Evolutionary conservation across 345 rosid genomes (phyloP).

Genomic region (Populus simonii): DNA sequence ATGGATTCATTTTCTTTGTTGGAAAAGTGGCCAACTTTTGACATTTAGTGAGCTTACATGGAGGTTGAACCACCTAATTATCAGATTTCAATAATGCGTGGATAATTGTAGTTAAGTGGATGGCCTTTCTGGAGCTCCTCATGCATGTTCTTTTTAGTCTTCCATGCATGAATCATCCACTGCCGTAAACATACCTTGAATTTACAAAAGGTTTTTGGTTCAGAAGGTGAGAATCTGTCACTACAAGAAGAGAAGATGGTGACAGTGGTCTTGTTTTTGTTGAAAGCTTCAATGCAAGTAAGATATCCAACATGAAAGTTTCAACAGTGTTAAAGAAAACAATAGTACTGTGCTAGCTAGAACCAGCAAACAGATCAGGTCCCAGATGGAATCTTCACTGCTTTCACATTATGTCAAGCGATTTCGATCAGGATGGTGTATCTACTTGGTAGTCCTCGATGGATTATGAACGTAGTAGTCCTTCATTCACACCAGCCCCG

Average conservation of each 20-base stretch:
- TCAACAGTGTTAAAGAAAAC: constrained; percentile 21
- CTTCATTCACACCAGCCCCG: not conserved
- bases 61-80: not conserved
- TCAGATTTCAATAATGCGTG: constrained; percentile 1
- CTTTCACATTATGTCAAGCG: not conserved
- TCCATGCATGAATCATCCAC: not conserved
- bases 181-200: constrained; percentile 15
- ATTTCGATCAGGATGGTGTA: constrained; percentile 15
- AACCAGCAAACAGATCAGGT: not conserved
- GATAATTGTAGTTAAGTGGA: not conserved
- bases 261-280: constrained; percentile 16
- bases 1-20: not conserved
- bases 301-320: not conserved
- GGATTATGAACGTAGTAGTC: not conserved
- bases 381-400: not conserved
- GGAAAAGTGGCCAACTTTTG: not conserved
- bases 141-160: not conserved
- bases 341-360: not conserved
- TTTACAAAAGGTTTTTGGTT: not conserved
- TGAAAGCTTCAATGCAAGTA: constrained; percentile 25
- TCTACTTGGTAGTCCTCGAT: constrained; percentile 26
- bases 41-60: not conserved
- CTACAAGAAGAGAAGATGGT: constrained; percentile 1
- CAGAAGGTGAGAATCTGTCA: constrained; percentile 12
- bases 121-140: constrained; percentile 3